Percentiles rank a stretch among this genome's conserved stretches.
Evolutionary conservation across 1,139 yeast species (phyloP).

Genomic region (Yamadazyma conglobata): DNA sequence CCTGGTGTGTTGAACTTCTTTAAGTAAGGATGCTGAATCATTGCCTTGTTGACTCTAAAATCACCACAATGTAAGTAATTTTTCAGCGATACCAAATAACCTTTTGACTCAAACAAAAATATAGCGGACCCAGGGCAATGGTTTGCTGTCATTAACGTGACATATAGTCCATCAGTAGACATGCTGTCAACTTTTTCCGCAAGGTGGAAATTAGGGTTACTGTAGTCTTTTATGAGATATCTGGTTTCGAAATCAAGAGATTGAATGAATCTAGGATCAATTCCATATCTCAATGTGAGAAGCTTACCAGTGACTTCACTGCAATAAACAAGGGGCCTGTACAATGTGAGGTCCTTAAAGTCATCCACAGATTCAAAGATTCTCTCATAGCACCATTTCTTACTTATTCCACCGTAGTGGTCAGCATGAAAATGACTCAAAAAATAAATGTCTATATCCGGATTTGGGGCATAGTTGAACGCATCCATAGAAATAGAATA

Average conservation of each 20-base stretch:
- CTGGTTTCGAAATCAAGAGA: slow-evolving; percentile 43
- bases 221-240: slow-evolving; percentile 22
- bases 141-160: slow-evolving; percentile 74
- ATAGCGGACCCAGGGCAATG: slow-evolving; percentile 96
- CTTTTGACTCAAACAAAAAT: slow-evolving; percentile 60
- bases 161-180: slow-evolving; percentile 46
- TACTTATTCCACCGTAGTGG: slow-evolving; percentile 84
- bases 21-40: slow-evolving; percentile 35
- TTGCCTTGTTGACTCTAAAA: slow-evolving; percentile 63
- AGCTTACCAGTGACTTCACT: slow-evolving; percentile 65
- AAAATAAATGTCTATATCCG: slow-evolving; percentile 48
- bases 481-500: slow-evolving; percentile 63
- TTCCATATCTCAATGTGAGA: slow-evolving; percentile 50
- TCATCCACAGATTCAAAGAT: slow-evolving; percentile 30
- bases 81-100: slow-evolving; percentile 21
- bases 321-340: slow-evolving; percentile 54
- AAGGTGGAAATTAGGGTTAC: slow-evolving; percentile 14
- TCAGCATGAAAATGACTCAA: slow-evolving; percentile 88
- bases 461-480: slow-evolving; percentile 52
- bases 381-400: slow-evolving; percentile 61
- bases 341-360: slow-evolving; percentile 40
- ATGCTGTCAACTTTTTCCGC: slow-evolving; percentile 13
- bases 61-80: slow-evolving; percentile 84
- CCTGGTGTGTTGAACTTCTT: slow-evolving; percentile 25
- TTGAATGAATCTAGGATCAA: slow-evolving; percentile 50